phyloP scores from a whole-genome alignment of 1,284 basidiomycete genomes.

The Caloboletus firmus region DNA sequence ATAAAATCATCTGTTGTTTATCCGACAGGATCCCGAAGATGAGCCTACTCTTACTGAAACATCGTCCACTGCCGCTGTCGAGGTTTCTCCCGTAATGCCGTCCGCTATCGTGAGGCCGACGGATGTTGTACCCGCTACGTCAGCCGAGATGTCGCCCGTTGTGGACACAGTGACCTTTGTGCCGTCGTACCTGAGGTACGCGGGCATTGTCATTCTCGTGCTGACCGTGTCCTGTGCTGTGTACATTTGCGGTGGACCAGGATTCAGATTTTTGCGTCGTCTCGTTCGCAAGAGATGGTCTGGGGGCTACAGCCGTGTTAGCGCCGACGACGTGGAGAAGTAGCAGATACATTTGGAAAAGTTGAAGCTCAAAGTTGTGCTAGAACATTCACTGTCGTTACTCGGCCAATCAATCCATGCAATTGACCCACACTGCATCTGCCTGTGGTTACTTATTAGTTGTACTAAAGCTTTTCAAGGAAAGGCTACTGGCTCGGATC shows the following conservation, averaged over 20 bases:
- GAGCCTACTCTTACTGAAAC: slow-evolving; percentile 15
- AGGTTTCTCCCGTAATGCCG: slow-evolving; percentile 9
- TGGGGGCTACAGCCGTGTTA: slow-evolving; percentile 50
- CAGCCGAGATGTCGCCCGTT: neutral
- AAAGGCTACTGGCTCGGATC: too few relatives aligned
- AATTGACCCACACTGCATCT: too few relatives aligned
- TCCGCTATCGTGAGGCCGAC: neutral
- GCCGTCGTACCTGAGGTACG: slow-evolving; percentile 39
- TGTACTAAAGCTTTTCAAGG: too few relatives aligned
- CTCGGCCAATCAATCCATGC: too few relatives aligned
- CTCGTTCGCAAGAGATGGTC: slow-evolving; percentile 34
- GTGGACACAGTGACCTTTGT: slow-evolving; percentile 9
- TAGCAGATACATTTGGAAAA: slow-evolving; percentile 13
- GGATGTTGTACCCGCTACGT: neutral
- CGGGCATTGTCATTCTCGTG: slow-evolving; percentile 46
- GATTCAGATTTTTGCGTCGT: slow-evolving; percentile 40
- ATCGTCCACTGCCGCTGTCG: slow-evolving; percentile 13
- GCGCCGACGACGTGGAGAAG: slow-evolving; percentile 49
- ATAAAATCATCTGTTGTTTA: slow-evolving; percentile 43
- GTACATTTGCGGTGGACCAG: slow-evolving; percentile 59
- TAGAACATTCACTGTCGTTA: neutral
- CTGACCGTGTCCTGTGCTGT: slow-evolving; percentile 48
- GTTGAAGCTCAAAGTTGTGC: neutral
- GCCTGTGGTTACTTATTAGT: too few relatives aligned
- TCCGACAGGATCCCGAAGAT: slow-evolving; percentile 35